Evolutionary conservation across 2,329 filamentous ascomycete genomes (phyloP).

Genomic region (Claviceps citrina): DNA sequence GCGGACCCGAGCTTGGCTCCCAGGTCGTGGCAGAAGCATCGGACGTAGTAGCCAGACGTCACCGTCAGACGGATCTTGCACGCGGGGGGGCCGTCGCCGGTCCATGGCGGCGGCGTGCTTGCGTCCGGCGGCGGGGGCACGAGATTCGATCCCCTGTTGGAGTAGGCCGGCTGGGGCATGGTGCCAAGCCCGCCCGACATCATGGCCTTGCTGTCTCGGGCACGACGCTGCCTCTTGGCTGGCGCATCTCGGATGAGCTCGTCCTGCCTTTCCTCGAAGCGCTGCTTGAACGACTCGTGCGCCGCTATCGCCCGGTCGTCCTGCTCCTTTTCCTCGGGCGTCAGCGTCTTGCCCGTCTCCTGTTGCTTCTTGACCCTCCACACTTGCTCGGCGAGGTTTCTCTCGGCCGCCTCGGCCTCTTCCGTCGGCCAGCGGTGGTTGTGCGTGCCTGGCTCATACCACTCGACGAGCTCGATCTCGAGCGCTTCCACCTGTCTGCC

Average conservation of each 20-base stretch:
- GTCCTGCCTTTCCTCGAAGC: constrained; percentile 42
- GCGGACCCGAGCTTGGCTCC: constrained; percentile 68
- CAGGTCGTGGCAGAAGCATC: constrained; percentile 83
- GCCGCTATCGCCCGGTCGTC: constrained; percentile 39
- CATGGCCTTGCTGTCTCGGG: constrained; percentile 23
- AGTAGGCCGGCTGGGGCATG: constrained; percentile 28
- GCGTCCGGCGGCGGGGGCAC: constrained; percentile 32
- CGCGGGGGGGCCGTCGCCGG: constrained; percentile 53
- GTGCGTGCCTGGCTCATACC: constrained; percentile 69
- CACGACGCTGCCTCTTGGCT: constrained; percentile 17
- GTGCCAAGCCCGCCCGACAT: constrained; percentile 44
- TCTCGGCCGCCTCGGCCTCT: constrained; percentile 62
- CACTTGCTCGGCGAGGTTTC: constrained; percentile 58
- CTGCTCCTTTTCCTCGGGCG: constrained; percentile 38
- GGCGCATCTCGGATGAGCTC: constrained; percentile 37
- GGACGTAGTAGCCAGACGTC: constrained; percentile 91
- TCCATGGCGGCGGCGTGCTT: constrained; percentile 39
- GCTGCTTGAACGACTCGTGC: constrained; percentile 42
- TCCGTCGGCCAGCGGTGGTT: constrained; percentile 62
- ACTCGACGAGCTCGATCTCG: constrained; percentile 70
- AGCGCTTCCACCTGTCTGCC: constrained; percentile 63
- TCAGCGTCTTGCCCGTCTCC: constrained; percentile 32
- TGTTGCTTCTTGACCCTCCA: constrained; percentile 47
- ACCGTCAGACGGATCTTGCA: constrained; percentile 79
- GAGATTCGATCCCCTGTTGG: constrained; percentile 33